A percentile compares a stretch with the other conserved stretches of the same genome.
Evolutionary conservation across 805 yeast species (phyloP).

Genomic region (Osmozyma mogii): DNA sequence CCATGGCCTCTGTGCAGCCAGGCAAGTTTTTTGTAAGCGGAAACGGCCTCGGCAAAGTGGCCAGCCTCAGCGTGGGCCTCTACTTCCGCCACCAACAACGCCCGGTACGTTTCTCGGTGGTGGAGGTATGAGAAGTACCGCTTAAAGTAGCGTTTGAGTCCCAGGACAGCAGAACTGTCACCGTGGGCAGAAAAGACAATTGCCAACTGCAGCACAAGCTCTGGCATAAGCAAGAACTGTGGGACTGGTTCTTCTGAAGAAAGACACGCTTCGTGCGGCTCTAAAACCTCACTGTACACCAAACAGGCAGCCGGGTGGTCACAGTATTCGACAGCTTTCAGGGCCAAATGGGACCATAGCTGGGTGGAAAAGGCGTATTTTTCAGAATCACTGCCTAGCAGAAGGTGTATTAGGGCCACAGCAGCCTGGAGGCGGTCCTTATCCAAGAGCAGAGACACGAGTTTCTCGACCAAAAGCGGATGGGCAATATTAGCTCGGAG

Average conservation of each 20-base stretch:
- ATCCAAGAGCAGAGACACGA: slow-evolving; percentile 14
- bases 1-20: slow-evolving; percentile 14
- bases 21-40: slow-evolving; percentile 16
- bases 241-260: slow-evolving; percentile 9
- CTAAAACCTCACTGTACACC: slow-evolving; percentile 29
- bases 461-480: slow-evolving; percentile 15
- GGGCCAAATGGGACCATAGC: slow-evolving; percentile 24
- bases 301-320: slow-evolving; percentile 25
- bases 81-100: slow-evolving; percentile 19
- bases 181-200: slow-evolving; percentile 20
- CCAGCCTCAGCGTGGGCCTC: slow-evolving; percentile 22
- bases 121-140: slow-evolving; percentile 29
- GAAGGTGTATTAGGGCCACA: slow-evolving; percentile 19
- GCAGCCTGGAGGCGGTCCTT: slow-evolving; percentile 17
- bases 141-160: slow-evolving; percentile 27
- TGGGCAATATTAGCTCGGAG: slow-evolving; percentile 1
- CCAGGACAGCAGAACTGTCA: slow-evolving; percentile 20
- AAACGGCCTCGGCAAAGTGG: slow-evolving; percentile 16
- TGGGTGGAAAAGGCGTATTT: slow-evolving; percentile 21
- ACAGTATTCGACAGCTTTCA: slow-evolving; percentile 16
- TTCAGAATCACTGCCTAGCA: slow-evolving; percentile 8
- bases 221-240: slow-evolving; percentile 28
- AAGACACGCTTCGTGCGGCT: slow-evolving; percentile 14
- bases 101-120: slow-evolving; percentile 21
- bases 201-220: slow-evolving; percentile 18